phyloP scores from a whole-genome alignment of 1,284 basidiomycete genomes.

The Gomphus sp. region DNA sequence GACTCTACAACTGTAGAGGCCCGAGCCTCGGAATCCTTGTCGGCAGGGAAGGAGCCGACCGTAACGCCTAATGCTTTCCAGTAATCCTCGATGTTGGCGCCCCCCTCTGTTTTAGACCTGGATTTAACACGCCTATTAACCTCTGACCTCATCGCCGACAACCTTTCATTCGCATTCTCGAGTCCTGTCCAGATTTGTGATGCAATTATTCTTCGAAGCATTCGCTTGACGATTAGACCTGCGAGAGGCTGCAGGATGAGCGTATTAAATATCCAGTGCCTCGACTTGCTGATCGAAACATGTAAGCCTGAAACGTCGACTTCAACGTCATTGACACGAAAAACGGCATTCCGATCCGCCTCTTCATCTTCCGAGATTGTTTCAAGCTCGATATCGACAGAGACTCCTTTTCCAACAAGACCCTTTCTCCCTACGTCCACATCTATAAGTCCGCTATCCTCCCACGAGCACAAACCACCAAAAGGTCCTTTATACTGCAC shows the following conservation, averaged over 20 bases:
- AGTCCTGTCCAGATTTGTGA: slow-evolving; percentile 24
- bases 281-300: slow-evolving; percentile 30
- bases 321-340: slow-evolving; percentile 31
- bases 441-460: slow-evolving; percentile 38
- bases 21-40: slow-evolving; percentile 12
- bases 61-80: slow-evolving; percentile 19
- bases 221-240: slow-evolving; percentile 24
- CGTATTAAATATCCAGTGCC: slow-evolving; percentile 41
- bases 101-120: neutral
- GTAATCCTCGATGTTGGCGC: slow-evolving; percentile 21
- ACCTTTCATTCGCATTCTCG: slow-evolving; percentile 16
- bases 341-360: slow-evolving; percentile 21
- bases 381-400: slow-evolving; percentile 33
- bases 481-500: slow-evolving; percentile 27
- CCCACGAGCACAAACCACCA: slow-evolving; percentile 22
- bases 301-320: slow-evolving; percentile 28
- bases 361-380: slow-evolving; percentile 16
- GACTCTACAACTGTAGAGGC: slow-evolving; percentile 15
- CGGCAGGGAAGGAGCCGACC: slow-evolving; percentile 1
- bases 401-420: slow-evolving; percentile 21
- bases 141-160: slow-evolving; percentile 22
- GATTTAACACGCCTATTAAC: slow-evolving; percentile 14
- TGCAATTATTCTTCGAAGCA: slow-evolving; percentile 21
- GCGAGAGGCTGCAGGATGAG: slow-evolving; percentile 37
- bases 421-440: slow-evolving; percentile 25